Evolutionary conservation across 371 early-diverging fungal species (phyloP).

Genomic region (Funneliformis caledonium): DNA sequence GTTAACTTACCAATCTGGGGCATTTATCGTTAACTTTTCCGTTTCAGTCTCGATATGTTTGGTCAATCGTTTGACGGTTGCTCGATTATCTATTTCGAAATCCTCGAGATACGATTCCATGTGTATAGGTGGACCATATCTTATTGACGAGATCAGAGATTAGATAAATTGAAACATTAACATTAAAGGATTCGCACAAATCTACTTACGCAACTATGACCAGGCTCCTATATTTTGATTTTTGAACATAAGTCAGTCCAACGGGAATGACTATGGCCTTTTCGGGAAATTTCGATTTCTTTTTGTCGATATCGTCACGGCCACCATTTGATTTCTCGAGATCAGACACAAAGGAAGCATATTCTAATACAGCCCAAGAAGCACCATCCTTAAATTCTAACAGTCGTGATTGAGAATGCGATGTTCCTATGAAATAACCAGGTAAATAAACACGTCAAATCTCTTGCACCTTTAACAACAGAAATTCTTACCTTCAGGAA

Average conservation of each 20-base stretch:
- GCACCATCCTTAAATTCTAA: slow-evolving; percentile 60
- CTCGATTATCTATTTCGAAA: slow-evolving; percentile 53
- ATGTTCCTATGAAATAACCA: slow-evolving; percentile 51
- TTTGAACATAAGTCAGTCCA: slow-evolving; percentile 62
- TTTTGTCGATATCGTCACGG: neutral
- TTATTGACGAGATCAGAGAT: slow-evolving; percentile 31
- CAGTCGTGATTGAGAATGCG: slow-evolving; percentile 59
- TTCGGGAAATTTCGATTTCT: neutral
- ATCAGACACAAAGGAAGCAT: slow-evolving; percentile 32
- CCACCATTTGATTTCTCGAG: neutral
- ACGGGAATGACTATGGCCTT: slow-evolving; percentile 55
- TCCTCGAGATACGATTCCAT: slow-evolving; percentile 53
- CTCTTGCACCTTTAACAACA: neutral
- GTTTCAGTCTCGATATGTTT: slow-evolving; percentile 53
- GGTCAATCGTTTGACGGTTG: slow-evolving; percentile 58
- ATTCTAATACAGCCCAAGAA: slow-evolving; percentile 52
- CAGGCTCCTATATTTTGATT: slow-evolving; percentile 59
- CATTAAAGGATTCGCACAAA: neutral
- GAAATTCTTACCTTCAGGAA: slow-evolving; percentile 59
- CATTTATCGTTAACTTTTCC: slow-evolving; percentile 58
- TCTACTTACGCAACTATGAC: slow-evolving; percentile 56
- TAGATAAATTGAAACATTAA: neutral
- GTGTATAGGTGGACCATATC: slow-evolving; percentile 60
- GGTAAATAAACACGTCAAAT: neutral
- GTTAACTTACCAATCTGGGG: slow-evolving; percentile 56